Evolutionary conservation across 2,329 filamentous ascomycete genomes (phyloP), one percentile per base, ranked within the genome.

Genomic region (Alternaria sp.): DNA sequence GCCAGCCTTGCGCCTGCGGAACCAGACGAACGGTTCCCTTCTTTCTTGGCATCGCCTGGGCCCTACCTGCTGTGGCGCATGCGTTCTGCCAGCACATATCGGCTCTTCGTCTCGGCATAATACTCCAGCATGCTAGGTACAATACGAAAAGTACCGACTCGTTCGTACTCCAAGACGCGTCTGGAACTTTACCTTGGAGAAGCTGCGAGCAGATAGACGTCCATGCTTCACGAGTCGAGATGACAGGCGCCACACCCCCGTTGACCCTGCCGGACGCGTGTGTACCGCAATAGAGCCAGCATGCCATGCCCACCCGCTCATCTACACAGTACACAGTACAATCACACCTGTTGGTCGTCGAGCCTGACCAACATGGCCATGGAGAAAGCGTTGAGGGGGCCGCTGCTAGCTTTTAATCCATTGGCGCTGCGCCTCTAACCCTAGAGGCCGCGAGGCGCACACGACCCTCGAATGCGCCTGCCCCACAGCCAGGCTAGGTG

Each of bases 391-490:
- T 44, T 54, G 41, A 53, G 42, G 31, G 33, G 36, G 33, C 48
- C 13, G 45, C 40, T 49, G 54, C 58, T 51, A 56, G 45, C 26
- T 54, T 40, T 45, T 41, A 51, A 29, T 33, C 60, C 59, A 66
- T 66, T 58, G 26, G 51, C 53, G 61, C 68, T 65, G 66, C 62
- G 63, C 62, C 65, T 63, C 66, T 55, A 54, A 49, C 37, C 46
- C 62, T 63, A 58, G 66, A 61, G 42, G 63, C 64, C 64, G 62
- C 67, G 60, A 65, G 65, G 68, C 67, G 63, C 63, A 68, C 62
- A 63, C 63, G 62, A 62, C 60, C 62, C 60, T 61, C 63, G 60
- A 65, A 59, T 63, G 59, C 58, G 69, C 58, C 65, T 57, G 61
- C 69, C 67, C 69, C 69, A 71, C 69, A 65, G 61, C 58, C 58